Evolutionary conservation across 1,139 yeast species (phyloP).

Genomic region (Williopsis jadinii): DNA sequence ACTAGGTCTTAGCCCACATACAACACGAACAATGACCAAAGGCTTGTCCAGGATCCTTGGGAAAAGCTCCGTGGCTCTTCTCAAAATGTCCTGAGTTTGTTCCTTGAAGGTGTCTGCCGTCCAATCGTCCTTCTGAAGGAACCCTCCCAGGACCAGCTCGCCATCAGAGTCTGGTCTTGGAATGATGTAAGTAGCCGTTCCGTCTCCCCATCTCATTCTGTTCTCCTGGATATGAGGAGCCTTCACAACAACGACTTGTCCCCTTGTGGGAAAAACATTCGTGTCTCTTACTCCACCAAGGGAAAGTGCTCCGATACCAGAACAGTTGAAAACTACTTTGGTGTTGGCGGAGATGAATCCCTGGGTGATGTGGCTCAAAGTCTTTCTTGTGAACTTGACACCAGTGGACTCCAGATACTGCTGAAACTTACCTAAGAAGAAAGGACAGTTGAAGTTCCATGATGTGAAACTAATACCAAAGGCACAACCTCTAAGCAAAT

Average conservation of each 20-base stretch:
- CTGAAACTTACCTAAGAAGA: conserved; percentile 41
- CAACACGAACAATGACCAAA: conserved; percentile 40
- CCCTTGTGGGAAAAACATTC: conserved; percentile 54
- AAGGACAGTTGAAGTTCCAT: conserved; percentile 66
- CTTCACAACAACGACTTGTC: conserved; percentile 58
- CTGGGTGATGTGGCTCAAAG: conserved; percentile 45
- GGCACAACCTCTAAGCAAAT: conserved; percentile 40
- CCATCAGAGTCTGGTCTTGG: conserved; percentile 60
- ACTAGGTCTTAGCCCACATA: conserved; percentile 64
- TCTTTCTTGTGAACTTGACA: conserved; percentile 39
- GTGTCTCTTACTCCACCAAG: conserved; percentile 56
- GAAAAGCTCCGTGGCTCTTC: conserved; percentile 44
- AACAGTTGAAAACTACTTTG: conserved; percentile 54
- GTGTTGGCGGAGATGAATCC: conserved; percentile 36
- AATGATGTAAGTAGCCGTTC: conserved; percentile 55
- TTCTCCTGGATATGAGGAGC: conserved; percentile 50
- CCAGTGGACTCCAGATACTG: conserved; percentile 38
- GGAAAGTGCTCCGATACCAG: conserved; percentile 55
- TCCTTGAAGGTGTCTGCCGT: conserved; percentile 45
- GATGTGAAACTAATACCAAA: conserved; percentile 50
- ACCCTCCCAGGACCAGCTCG: conserved; percentile 65
- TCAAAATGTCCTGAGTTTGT: conserved; percentile 52
- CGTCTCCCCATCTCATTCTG: conserved; percentile 43
- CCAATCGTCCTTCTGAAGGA: conserved; percentile 51
- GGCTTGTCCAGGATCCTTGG: conserved; percentile 45